A percentile compares a stretch with the other conserved stretches of the same genome.
These are phyloP conservation scores for Scedosporium aurantiacum DNA, from an alignment of 2,329 filamentous ascomycete genomes.

Conservation along the genomic window DNA sequence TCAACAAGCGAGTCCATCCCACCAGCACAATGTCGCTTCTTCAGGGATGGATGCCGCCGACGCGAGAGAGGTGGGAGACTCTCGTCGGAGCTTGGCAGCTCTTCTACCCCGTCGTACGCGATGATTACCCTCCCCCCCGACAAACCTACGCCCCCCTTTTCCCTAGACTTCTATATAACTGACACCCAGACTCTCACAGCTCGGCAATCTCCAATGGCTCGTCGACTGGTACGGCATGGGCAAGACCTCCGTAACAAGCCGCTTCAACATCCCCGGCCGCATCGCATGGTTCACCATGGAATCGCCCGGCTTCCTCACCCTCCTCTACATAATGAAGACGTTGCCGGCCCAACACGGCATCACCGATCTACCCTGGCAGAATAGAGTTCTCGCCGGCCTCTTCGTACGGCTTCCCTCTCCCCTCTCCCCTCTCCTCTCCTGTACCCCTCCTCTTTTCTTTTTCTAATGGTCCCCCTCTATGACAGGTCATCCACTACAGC, in stretches of 20 bases:
- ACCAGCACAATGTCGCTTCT: constrained; percentile 31
- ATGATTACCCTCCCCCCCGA: background rate
- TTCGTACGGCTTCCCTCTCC: constrained; percentile 35
- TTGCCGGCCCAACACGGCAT: constrained; percentile 50
- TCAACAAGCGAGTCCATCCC: background rate
- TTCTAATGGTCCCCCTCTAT: constrained; percentile 6
- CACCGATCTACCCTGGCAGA: constrained; percentile 58
- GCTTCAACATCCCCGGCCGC: constrained; percentile 79
- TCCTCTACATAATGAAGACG: constrained; percentile 68
- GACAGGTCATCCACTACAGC: constrained; percentile 68
- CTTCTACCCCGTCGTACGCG: constrained; percentile 39
- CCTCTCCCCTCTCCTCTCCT: constrained; percentile 7
- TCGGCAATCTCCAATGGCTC: constrained; percentile 64
- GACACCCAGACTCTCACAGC: constrained; percentile 31
- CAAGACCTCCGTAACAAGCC: constrained; percentile 69
- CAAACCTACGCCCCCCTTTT: background rate
- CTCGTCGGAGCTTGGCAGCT: constrained; percentile 42
- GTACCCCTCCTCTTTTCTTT: constrained; percentile 5
- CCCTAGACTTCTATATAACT: constrained; percentile 1
- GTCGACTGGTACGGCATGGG: constrained; percentile 80
- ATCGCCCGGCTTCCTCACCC: constrained; percentile 59
- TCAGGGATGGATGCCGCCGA: constrained; percentile 46
- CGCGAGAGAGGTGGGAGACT: constrained; percentile 44
- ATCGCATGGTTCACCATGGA: constrained; percentile 88
- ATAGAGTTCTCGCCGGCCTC: constrained; percentile 61